Conservation (phyloP, 192 early-diverging fungal genomes). For the Linderina pennispora region DNA sequence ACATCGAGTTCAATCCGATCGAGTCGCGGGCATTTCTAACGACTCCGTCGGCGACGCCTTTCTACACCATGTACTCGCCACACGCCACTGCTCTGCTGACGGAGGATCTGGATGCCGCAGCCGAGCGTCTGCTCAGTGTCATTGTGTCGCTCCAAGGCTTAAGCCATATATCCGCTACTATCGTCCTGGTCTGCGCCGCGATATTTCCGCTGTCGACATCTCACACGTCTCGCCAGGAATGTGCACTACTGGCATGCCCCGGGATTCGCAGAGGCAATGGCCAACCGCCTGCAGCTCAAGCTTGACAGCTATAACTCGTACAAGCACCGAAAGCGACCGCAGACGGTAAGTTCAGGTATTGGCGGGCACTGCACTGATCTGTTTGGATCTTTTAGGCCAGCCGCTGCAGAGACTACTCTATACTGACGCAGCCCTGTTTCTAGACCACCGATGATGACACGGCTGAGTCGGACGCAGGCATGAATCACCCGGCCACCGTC, state of each 20-base stretch:
- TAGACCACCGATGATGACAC: no score
- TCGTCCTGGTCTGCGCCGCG: conserved; percentile 6
- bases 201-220: neutral
- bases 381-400: no score
- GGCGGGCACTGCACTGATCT: no score
- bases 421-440: no score
- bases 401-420: no score
- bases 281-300: conserved; percentile 50
- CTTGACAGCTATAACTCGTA: conserved; percentile 66
- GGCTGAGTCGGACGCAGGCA: no score
- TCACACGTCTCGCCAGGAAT: neutral
- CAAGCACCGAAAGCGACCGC: conserved; percentile 58
- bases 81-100: conserved; percentile 8
- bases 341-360: conserved; percentile 52
- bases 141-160: conserved; percentile 29
- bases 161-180: conserved; percentile 41
- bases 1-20: conserved; percentile 45
- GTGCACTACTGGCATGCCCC: neutral
- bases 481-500: no score
- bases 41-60: conserved; percentile 40
- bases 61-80: conserved; percentile 47
- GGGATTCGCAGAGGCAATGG: conserved; percentile 32
- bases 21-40: conserved; percentile 46
- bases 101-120: conserved; percentile 36
- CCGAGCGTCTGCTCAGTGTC: conserved; percentile 40